Evolutionary conservation across 805 yeast species (phyloP).

Genomic region (Yarrowia sp.): DNA sequence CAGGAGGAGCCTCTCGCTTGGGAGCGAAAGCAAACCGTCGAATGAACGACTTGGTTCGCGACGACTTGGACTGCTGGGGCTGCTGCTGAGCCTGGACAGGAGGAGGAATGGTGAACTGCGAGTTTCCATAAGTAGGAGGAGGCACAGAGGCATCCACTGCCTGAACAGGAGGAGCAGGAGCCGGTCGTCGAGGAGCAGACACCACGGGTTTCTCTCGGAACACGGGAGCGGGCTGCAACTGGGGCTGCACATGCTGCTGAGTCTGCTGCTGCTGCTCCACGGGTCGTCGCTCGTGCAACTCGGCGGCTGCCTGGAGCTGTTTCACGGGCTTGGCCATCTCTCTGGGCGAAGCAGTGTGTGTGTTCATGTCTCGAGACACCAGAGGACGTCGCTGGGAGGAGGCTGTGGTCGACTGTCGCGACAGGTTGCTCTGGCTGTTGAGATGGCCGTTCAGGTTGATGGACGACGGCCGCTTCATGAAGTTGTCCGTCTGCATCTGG

Average conservation of each 20-base stretch:
- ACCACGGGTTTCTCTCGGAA: conserved; percentile 32
- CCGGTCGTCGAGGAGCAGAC: conserved; percentile 20
- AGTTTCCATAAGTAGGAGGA: background rate
- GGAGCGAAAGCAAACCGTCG: conserved; percentile 32
- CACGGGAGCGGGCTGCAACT: conserved; percentile 28
- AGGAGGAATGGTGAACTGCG: conserved; percentile 14
- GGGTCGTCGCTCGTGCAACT: conserved; percentile 12
- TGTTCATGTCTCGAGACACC: conserved; percentile 28
- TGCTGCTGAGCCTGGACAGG: conserved; percentile 18
- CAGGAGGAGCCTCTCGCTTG: conserved; percentile 38
- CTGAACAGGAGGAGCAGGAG: conserved; percentile 28
- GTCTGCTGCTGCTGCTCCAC: background rate
- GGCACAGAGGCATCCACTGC: background rate
- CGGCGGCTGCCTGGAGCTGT: conserved; percentile 21
- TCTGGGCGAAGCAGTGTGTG: background rate
- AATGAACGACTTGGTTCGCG: conserved; percentile 38
- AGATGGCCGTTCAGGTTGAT: conserved; percentile 39
- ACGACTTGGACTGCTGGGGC: conserved; percentile 4
- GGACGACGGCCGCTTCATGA: conserved; percentile 40
- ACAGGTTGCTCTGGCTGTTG: conserved; percentile 9
- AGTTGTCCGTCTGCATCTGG: conserved; percentile 44
- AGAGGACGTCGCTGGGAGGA: conserved; percentile 30
- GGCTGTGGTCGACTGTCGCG: background rate
- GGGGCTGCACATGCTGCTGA: conserved; percentile 1
- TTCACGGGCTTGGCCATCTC: conserved; percentile 25